phyloP scores from a whole-genome alignment of 2,329 filamentous ascomycete species.

The Atkinsonella hypoxylon region DNA sequence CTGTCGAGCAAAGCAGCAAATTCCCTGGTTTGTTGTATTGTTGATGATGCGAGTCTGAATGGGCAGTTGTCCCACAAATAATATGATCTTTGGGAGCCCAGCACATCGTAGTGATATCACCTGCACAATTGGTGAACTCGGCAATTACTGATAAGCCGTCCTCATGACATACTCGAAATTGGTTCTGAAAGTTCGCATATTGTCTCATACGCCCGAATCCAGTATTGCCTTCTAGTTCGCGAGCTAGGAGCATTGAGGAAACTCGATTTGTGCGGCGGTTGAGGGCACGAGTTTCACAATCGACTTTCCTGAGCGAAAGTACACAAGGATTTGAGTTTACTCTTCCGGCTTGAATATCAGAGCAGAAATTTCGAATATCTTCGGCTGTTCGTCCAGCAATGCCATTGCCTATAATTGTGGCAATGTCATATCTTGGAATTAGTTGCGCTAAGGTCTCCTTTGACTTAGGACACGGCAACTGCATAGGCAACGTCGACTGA shows the following conservation, averaged over 20 bases:
- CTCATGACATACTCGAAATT: conserved; percentile 33
- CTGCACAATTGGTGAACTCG: conserved; percentile 49
- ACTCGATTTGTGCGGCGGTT: conserved; percentile 16
- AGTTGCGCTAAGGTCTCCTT: conserved; percentile 11
- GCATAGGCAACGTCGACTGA: conserved; percentile 8
- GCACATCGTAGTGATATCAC: conserved; percentile 45
- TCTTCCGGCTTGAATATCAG: conserved; percentile 17
- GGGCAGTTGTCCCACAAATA: conserved; percentile 49
- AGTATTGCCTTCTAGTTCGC: conserved; percentile 35
- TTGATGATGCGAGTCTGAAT: conserved; percentile 51
- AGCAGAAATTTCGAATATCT: conserved; percentile 21
- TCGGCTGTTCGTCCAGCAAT: conserved; percentile 14
- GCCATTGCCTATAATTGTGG: conserved; percentile 11
- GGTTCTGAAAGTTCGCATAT: conserved; percentile 32
- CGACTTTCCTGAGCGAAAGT: conserved; percentile 13
- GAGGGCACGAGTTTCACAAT: conserved; percentile 7
- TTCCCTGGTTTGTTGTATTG: conserved; percentile 57
- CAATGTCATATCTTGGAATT: conserved; percentile 13
- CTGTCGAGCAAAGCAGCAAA: conserved; percentile 40
- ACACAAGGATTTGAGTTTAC: conserved; percentile 10
- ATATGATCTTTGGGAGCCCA: conserved; percentile 45
- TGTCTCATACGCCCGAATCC: conserved; percentile 28
- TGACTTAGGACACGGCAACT: conserved; percentile 9
- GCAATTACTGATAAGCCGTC: conserved; percentile 37
- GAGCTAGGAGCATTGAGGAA: conserved; percentile 32